Conservation (phyloP, 352 stramenopile species). For the Globisporangium nagaii region DNA sequence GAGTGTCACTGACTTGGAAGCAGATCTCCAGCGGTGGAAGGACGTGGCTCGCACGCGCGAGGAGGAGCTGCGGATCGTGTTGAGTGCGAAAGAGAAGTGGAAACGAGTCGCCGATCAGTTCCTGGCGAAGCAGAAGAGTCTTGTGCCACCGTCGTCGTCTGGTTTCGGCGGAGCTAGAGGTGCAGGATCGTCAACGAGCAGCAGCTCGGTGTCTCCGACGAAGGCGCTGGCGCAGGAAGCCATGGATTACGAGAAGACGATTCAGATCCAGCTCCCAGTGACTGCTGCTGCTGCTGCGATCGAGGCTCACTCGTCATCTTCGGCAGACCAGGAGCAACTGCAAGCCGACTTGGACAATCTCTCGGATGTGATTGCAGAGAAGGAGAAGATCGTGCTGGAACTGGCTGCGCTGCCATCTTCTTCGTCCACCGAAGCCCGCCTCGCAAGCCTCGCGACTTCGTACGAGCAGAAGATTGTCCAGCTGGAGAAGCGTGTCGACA, state of each 20-base stretch:
- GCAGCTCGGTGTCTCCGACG: constrained; percentile 1
- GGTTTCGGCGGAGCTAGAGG: neutral
- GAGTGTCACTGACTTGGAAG: neutral
- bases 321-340: constrained; percentile 1
- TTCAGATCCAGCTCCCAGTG: constrained; percentile 8
- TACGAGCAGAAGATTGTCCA: constrained; percentile 40
- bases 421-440: constrained; percentile 11
- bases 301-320: neutral
- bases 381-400: constrained; percentile 32
- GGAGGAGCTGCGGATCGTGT: constrained; percentile 41
- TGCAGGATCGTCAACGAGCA: neutral
- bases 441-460: constrained; percentile 25
- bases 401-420: constrained; percentile 14
- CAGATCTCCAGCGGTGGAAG: constrained; percentile 22
- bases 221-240: constrained; percentile 24
- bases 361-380: constrained; percentile 42
- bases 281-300: neutral
- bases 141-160: neutral
- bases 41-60: constrained; percentile 21
- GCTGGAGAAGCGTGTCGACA: constrained; percentile 23
- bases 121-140: constrained; percentile 17
- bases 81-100: constrained; percentile 60
- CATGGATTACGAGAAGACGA: constrained; percentile 27
- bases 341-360: constrained; percentile 22
- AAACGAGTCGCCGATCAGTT: constrained; percentile 50